Percentiles rank a stretch among this genome's conserved stretches.
These are phyloP conservation scores for Talaromyces rugulosus DNA, from an alignment of 2,329 filamentous ascomycete genomes.

Conservation along the genomic window DNA sequence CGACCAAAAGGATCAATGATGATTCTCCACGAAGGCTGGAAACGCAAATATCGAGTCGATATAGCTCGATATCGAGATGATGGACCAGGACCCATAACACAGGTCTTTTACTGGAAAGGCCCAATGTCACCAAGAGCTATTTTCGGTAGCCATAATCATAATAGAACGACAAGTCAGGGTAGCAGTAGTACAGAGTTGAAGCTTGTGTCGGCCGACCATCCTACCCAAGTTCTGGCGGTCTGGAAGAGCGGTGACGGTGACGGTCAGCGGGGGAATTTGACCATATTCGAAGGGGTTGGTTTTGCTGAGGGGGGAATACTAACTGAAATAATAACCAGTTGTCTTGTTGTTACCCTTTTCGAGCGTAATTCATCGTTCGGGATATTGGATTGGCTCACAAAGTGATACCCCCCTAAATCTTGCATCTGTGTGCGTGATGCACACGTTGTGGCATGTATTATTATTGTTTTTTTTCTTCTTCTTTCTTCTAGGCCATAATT, in stretches of 20 bases:
- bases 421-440: background rate
- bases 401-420: background rate
- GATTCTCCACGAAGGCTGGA: background rate
- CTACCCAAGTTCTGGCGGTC: slow-evolving; percentile 11
- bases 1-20: background rate
- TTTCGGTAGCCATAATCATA: background rate
- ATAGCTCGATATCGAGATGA: background rate
- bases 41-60: slow-evolving; percentile 5
- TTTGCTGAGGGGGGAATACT: slow-evolving; percentile 9
- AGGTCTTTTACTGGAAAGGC: slow-evolving; percentile 6
- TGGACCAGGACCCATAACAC: background rate
- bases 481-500: background rate
- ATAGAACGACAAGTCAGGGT: background rate
- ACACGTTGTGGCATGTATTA: background rate
- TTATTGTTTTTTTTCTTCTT: background rate
- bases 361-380: slow-evolving; percentile 12
- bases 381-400: slow-evolving; percentile 1
- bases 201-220: slow-evolving; percentile 10
- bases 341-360: slow-evolving; percentile 12
- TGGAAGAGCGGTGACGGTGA: slow-evolving; percentile 11
- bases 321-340: slow-evolving; percentile 11
- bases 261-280: slow-evolving; percentile 9
- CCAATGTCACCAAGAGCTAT: slow-evolving; percentile 2
- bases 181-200: slow-evolving; percentile 6
- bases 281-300: slow-evolving; percentile 10